These are phyloP conservation scores for Elaphomyces granulatus DNA, from an alignment of 495 filamentous ascomycete species.

Conservation along the genomic window DNA sequence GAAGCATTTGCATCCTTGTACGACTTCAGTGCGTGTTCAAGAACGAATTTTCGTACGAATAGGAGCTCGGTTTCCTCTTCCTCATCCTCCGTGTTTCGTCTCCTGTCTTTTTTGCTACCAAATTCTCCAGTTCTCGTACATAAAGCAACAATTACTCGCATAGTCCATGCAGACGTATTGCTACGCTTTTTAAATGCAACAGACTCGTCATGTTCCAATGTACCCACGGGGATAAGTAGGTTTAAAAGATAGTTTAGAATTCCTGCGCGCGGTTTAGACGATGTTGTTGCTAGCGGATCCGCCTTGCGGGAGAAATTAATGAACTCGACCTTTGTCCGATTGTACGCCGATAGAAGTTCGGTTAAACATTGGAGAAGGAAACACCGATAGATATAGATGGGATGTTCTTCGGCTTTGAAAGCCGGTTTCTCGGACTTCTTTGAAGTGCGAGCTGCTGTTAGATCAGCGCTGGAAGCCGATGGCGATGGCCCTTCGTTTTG, in stretches of 20 bases:
- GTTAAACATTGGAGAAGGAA: constrained; percentile 89
- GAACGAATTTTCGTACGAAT: constrained; percentile 85
- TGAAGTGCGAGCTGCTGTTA: constrained; percentile 14
- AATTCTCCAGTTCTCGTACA: constrained; percentile 72
- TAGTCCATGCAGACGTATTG: constrained; percentile 71
- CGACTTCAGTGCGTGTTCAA: constrained; percentile 82
- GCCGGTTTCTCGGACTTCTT: constrained; percentile 59
- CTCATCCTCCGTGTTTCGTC: constrained; percentile 36
- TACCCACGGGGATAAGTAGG: constrained; percentile 65
- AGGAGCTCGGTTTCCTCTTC: constrained; percentile 78
- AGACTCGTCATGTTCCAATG: constrained; percentile 59
- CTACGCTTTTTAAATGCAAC: constrained; percentile 66
- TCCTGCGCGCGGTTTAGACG: constrained; percentile 84
- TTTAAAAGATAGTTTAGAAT: constrained; percentile 89
- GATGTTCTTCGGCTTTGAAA: constrained; percentile 87
- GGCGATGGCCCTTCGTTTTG: constrained; percentile 22
- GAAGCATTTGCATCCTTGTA: constrained; percentile 81
- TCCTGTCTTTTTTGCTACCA: constrained; percentile 20
- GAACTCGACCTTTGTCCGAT: constrained; percentile 90
- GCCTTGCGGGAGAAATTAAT: constrained; percentile 94
- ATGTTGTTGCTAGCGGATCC: constrained; percentile 66
- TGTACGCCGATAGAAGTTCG: constrained; percentile 87
- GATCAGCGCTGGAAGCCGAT: constrained; percentile 24
- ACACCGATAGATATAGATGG: constrained; percentile 91
- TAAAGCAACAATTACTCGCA: constrained; percentile 72